These are phyloP conservation scores for Stygiomarasmius scandens DNA, from an alignment of 1,284 basidiomycete species.

Conservation along the genomic window DNA sequence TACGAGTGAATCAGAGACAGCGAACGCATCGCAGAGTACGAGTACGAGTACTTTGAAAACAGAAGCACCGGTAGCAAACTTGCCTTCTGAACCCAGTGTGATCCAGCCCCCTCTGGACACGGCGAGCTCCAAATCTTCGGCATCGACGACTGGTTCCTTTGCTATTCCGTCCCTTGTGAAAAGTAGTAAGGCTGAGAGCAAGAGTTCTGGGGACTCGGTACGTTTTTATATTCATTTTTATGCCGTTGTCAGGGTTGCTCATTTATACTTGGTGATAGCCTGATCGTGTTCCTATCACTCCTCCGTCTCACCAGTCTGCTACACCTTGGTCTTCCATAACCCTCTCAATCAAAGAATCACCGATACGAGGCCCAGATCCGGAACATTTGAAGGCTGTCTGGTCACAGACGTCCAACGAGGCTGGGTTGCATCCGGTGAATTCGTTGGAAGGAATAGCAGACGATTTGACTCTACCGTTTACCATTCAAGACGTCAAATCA, in stretches of 20 bases:
- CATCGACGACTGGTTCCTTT: constrained; percentile 11
- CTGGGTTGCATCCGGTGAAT: constrained; percentile 65
- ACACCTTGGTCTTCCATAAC: constrained; percentile 63
- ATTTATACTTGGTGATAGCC: constrained; percentile 32
- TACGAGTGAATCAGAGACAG: constrained; percentile 62
- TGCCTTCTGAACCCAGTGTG: background rate
- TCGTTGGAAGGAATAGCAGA: constrained; percentile 79
- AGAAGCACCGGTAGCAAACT: background rate
- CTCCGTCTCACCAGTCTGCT: constrained; percentile 44
- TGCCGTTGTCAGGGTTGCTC: constrained; percentile 16
- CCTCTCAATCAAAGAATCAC: constrained; percentile 64
- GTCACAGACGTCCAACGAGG: constrained; percentile 75
- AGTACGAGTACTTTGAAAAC: constrained; percentile 2
- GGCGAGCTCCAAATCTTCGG: constrained; percentile 12
- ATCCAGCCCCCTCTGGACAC: background rate
- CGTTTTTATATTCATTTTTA: constrained; percentile 23
- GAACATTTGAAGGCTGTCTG: constrained; percentile 82
- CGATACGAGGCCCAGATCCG: constrained; percentile 68
- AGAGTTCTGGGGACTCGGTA: constrained; percentile 51
- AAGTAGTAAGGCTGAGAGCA: constrained; percentile 42
- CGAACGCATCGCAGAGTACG: background rate
- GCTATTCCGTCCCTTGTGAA: constrained; percentile 32
- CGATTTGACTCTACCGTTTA: constrained; percentile 76
- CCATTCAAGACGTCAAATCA: constrained; percentile 78
- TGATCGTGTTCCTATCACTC: constrained; percentile 50